A percentile compares a stretch with the other conserved stretches of the same genome.
These are phyloP conservation scores for Gyrodon lividus DNA, from an alignment of 768 basidiomycete genomes.

Conservation along the genomic window DNA sequence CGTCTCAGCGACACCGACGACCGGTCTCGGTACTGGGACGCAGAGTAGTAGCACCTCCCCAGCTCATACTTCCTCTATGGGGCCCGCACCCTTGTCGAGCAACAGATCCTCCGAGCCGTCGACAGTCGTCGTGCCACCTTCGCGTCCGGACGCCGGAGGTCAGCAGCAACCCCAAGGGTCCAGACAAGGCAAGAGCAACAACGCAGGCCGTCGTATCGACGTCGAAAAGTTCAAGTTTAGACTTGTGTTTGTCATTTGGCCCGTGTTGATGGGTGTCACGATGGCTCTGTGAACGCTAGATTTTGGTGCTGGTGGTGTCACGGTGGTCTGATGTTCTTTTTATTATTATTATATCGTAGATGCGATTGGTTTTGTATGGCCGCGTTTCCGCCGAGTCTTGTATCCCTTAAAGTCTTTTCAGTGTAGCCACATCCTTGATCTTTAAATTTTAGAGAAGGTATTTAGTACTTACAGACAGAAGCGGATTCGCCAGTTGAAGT, in stretches of 20 bases:
- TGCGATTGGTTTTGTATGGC: background rate
- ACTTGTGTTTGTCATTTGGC: slow-evolving; percentile 54
- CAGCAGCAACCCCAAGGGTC: background rate
- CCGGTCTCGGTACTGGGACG: background rate
- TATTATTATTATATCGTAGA: background rate
- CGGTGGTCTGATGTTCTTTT: background rate
- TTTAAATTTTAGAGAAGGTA: too few species aligned
- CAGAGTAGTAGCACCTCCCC: background rate
- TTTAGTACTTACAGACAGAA: too few species aligned
- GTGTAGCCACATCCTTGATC: background rate
- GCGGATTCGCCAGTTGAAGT: too few species aligned
- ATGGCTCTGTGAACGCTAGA: slow-evolving; percentile 46
- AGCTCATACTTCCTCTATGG: background rate
- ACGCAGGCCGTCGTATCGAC: slow-evolving; percentile 23
- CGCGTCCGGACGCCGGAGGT: slow-evolving; percentile 3
- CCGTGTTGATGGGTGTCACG: slow-evolving; percentile 52
- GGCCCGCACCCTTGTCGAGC: slow-evolving; percentile 1
- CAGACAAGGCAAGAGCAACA: slow-evolving; percentile 8
- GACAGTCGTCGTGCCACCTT: slow-evolving; percentile 1
- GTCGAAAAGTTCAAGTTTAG: slow-evolving; percentile 43
- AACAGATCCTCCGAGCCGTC: slow-evolving; percentile 1
- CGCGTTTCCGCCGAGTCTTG: background rate
- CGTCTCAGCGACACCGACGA: background rate
- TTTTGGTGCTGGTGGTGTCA: background rate
- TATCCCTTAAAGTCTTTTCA: background rate